These are phyloP conservation scores for Lasiosphaeria ovina DNA, from an alignment of 495 filamentous ascomycete species.

Conservation along the genomic window DNA sequence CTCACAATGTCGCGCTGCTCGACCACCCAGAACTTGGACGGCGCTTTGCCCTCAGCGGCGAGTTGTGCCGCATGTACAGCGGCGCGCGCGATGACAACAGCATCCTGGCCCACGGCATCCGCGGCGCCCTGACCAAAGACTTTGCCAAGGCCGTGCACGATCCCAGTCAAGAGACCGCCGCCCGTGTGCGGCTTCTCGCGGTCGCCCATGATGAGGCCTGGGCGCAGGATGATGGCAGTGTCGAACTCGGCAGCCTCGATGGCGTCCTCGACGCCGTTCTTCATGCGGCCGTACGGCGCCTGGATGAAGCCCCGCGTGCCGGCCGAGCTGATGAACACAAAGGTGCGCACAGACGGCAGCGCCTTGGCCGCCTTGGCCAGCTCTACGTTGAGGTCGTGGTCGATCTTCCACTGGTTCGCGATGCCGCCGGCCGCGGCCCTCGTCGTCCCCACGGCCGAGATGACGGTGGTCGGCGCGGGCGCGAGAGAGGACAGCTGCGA, in stretches of 20 bases:
- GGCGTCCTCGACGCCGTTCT: conserved; percentile 76
- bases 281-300: conserved; percentile 68
- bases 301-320: conserved; percentile 41
- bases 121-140: conserved; percentile 43
- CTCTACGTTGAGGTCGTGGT: conserved; percentile 71
- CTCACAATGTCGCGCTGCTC: conserved; percentile 47
- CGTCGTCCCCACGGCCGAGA: conserved; percentile 69
- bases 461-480: conserved; percentile 58
- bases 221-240: conserved; percentile 68
- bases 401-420: conserved; percentile 72
- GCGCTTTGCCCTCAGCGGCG: conserved; percentile 46
- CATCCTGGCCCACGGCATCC: conserved; percentile 72
- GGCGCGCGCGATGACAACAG: conserved; percentile 69
- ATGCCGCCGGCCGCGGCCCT: conserved; percentile 63
- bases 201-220: conserved; percentile 71
- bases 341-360: conserved; percentile 59
- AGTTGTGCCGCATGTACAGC: conserved; percentile 58
- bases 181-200: conserved; percentile 56
- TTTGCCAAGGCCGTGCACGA: conserved; percentile 55
- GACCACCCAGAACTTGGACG: conserved; percentile 48
- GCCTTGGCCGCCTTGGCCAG: conserved; percentile 63
- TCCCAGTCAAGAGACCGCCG: conserved; percentile 45
- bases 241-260: conserved; percentile 69
- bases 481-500: conserved; percentile 48
- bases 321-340: conserved; percentile 63